Percentiles rank a stretch among this genome's conserved stretches.
Conservation (phyloP, 2,329 filamentous ascomycete species). For the Colletotrichum tamarilloi region DNA sequence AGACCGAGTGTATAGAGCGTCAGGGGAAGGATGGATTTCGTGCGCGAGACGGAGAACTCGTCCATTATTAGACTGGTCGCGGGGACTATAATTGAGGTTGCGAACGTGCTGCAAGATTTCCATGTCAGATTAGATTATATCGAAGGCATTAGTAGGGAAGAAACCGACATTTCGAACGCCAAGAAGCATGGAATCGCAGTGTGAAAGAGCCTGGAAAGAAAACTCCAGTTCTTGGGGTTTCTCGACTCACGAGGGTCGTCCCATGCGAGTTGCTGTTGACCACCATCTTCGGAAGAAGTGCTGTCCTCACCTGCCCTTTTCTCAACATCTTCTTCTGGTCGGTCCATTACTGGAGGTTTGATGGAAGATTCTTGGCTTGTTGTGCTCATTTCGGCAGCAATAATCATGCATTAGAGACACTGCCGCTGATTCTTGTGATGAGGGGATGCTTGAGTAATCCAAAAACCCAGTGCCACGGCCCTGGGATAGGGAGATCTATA, state of each 20-base stretch:
- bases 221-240: conserved; percentile 36
- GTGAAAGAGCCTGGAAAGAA: conserved; percentile 15
- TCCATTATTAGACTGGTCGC: conserved; percentile 12
- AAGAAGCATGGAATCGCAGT: conserved; percentile 34
- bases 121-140: neutral
- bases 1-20: conserved; percentile 80
- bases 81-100: conserved; percentile 36
- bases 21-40: conserved; percentile 44
- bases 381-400: neutral
- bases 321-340: neutral
- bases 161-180: conserved; percentile 32
- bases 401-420: no score
- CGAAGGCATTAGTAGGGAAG: neutral
- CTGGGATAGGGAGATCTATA: neutral
- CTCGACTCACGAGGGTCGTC: conserved; percentile 32
- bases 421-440: no score
- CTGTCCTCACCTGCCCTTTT: neutral
- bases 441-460: no score
- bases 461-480: no score
- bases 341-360: neutral
- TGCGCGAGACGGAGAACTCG: conserved; percentile 35
- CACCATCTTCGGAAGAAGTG: neutral
- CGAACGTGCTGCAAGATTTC: conserved; percentile 1
- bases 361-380: neutral
- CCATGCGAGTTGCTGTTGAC: neutral